Evolutionary conservation across 2,329 filamentous ascomycete genomes (phyloP), one percentile per base, ranked within the genome.

Genomic region (Macrophomina pseudophaseolina): DNA sequence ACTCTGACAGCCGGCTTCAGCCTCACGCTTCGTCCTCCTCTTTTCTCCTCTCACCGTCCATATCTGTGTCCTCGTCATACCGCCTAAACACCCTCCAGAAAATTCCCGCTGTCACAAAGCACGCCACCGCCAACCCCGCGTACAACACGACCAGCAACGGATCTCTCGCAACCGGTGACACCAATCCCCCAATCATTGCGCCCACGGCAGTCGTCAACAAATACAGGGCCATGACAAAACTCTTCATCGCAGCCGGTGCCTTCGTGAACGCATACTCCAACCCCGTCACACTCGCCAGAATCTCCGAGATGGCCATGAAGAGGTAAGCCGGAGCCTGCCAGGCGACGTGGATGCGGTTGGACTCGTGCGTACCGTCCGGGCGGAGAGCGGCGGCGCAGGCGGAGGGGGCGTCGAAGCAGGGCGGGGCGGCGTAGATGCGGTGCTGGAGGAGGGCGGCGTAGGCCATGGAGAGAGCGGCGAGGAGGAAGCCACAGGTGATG

Each of bases 81-180:
- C 65, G 67, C 40, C 74, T 78, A 77, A 85, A 87, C 54, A 80
- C 70, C 38, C 79, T 33, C 76, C 81, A 88, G 77, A 90, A 90
- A 65, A 85, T 69, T 35, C 80, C 77, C 28, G 85, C 85, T 3
- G 82, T 80, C 1, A 80, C 33, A 64, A 82, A 82, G 0, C 85
- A 83, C 16, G 81, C 81, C 64, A 78, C 72, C 5, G 83, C 83
- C n/a, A 90, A 76, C 23, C 85, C 86, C 30, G 82, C 80, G 71
- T 90, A 91, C 83, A 91, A 85, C 87, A 88, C 91, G 66, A 89
- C 73, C 71, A 91, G 84, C 70, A 87, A 82, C 28, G 90, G 90
- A 73, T 92, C 87, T 66, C 84, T 84, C 6, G 87, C 85, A 5
- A 83, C 78, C 0, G 88, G 87, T 1, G 87, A 84, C 12, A 91